Base-by-base conservation (phyloP, 2,329 filamentous ascomycete genomes). In the Thielaviopsis euricoi region DNA sequence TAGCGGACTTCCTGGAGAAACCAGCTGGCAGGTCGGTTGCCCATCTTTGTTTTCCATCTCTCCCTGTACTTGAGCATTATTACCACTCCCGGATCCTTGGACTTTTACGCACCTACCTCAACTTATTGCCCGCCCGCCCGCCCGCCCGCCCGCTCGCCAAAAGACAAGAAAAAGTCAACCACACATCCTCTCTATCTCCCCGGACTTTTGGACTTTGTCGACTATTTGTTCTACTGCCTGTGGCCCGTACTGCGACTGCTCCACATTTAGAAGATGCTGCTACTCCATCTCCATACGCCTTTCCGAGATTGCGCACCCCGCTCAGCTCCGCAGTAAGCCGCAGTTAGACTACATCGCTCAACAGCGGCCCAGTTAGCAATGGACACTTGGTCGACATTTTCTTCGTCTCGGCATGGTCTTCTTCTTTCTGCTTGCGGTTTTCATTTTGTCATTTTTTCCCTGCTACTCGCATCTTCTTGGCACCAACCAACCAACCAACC, bases 11-110 rank as follows among this genome's bases (percentile, higher is more conserved):
- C 90, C 91, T 71, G 84, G 82, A 76, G 91, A 97, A 79, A 98
- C 93, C 79, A 96, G 90, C 83, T 98, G 93, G 93, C 93, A 98
- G 93, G 93, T 98, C 86, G 93, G 93, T 87, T 76, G 71, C 70
- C 15, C 17, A 43, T 71, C 72, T 73, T 77, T 76, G 76, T 53
- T 56, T 12, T 37, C 48, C 54, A 26, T 49, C 50, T 48, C 22
- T 29, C 19, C n/a, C 9, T 49, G 7, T 55, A 26, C 13, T 50
- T 48, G 43, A 52, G 37, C 56, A 23, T 54, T 23, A 53, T 26
- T 21, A 22, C 19, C 48, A 49, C 26, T 33, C 26, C 23, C 51
- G 17, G 19, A 40, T 57, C 23, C 49, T 22, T 56, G 55, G 48
- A 55, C 29, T 55, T 23, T 26, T 7, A 4, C 29, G 26, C 48